Evolutionary conservation across 2,329 filamentous ascomycete genomes (phyloP).

Genomic region (Cytospora piceicola): DNA sequence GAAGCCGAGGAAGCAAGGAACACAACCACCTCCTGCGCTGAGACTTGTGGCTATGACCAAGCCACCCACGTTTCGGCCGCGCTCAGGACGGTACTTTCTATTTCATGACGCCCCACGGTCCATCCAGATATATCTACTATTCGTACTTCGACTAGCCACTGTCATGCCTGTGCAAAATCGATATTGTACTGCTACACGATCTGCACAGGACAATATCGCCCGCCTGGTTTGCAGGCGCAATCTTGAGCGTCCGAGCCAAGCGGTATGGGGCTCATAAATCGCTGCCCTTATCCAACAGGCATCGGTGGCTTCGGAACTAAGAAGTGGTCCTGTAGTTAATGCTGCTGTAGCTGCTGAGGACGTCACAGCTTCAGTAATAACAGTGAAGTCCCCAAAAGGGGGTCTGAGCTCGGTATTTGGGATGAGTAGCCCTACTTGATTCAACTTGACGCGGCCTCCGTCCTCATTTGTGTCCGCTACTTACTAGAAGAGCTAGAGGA

Average conservation of each 20-base stretch:
- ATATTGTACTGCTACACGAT: not conserved
- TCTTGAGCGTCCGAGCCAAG: conserved; percentile 6
- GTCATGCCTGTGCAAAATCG: conserved; percentile 12
- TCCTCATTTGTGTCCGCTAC: not conserved
- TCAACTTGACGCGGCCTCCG: too few species aligned
- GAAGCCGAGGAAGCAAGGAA: not conserved
- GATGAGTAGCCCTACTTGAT: not conserved
- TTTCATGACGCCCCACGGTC: not conserved
- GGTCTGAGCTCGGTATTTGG: not conserved
- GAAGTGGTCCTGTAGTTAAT: not conserved
- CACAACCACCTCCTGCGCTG: not conserved
- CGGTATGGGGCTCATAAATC: not conserved
- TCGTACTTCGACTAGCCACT: not conserved
- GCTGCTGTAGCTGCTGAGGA: not conserved
- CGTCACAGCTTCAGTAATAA: not conserved
- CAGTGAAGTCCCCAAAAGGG: not conserved
- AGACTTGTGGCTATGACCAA: not conserved
- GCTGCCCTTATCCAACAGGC: not conserved
- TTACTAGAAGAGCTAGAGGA: not conserved
- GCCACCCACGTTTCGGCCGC: not conserved
- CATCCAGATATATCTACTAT: not conserved
- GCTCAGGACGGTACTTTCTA: conserved; percentile 4
- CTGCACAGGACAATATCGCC: not conserved
- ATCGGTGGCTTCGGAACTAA: not conserved
- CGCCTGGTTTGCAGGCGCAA: conserved; percentile 11